These are phyloP conservation scores for Coemansia sp. DNA, from an alignment of 192 early-diverging fungal genomes.

Conservation along the genomic window DNA sequence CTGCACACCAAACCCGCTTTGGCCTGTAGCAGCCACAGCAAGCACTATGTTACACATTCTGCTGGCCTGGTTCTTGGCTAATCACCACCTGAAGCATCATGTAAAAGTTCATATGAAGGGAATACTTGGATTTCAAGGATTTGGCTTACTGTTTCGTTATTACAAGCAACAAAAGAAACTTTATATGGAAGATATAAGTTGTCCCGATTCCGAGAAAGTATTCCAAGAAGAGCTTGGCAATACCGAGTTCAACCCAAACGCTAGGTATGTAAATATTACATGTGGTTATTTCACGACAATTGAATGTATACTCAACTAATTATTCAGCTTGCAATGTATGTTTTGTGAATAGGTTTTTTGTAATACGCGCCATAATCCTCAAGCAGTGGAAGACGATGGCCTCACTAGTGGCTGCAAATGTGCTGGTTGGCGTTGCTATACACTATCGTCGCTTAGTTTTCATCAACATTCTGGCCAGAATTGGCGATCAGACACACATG, in stretches of 20 bases:
- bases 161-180: not conserved
- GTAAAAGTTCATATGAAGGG: not conserved
- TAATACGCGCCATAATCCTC: not conserved
- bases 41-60: too few relatives aligned
- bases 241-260: not conserved
- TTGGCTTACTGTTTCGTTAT: not conserved
- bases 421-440: not conserved
- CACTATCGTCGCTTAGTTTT: not conserved
- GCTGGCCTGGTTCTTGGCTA: too few relatives aligned
- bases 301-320: not conserved
- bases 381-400: not conserved
- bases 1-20: too few relatives aligned
- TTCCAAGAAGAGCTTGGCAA: not conserved
- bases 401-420: not conserved
- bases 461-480: not conserved
- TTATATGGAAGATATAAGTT: not conserved
- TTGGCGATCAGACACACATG: not conserved
- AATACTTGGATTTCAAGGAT: not conserved
- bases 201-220: not conserved
- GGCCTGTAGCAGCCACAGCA: too few relatives aligned
- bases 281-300: not conserved
- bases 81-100: too few relatives aligned
- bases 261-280: not conserved
- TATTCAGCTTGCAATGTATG: not conserved
- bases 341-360: not conserved